Evolutionary conservation across 805 yeast species (phyloP), one percentile per base, ranked within the genome.

Genomic region (Wickerhamomyces silvicola): DNA sequence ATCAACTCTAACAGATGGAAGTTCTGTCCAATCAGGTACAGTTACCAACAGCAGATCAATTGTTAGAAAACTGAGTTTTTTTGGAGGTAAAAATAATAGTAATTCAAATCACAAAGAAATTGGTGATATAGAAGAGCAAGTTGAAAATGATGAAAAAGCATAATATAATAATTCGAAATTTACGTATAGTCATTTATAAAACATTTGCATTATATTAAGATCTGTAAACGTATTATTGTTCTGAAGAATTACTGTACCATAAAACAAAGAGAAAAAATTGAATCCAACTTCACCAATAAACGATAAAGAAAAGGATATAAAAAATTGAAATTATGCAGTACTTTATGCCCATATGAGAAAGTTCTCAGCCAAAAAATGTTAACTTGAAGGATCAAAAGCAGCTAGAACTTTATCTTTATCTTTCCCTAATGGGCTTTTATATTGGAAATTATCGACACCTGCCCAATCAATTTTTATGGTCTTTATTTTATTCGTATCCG

Each of bases 381-480:
- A 35, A 19, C 24, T 30, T 8, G 42, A 33, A 20, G 56, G 56
- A 31, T 51, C 56, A 37, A 51, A 51, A 8, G 55, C 55, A 25
- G 54, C 56, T 14, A 51, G 37, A 6, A 49, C 41, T 36, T 51
- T 51, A 27, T 51, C 56, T 35, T 49, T 46, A 19, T 45, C 45
- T 11, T 40, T 41, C 10, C 37, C 37, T 17, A 48, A 28, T 2
- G 52, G 49, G 19, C 39, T 37, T 22, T 41, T 47, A 18, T 34
- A 38, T 14, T 37, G 38, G 22, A 34, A 40, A 3, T 51, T 52
- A 38, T 77, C 82, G 27, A 60, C 72, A 14, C 78, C 87, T 8
- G 74, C 59, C 90, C 92, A 82, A 56, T 81, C 90, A 8, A 81
- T 84, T 18, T 60, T 54, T 27, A 77, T 65, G 28, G 64, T 58